Base-by-base conservation (phyloP, 1,139 yeast species). In the Pichia sp. region DNA sequence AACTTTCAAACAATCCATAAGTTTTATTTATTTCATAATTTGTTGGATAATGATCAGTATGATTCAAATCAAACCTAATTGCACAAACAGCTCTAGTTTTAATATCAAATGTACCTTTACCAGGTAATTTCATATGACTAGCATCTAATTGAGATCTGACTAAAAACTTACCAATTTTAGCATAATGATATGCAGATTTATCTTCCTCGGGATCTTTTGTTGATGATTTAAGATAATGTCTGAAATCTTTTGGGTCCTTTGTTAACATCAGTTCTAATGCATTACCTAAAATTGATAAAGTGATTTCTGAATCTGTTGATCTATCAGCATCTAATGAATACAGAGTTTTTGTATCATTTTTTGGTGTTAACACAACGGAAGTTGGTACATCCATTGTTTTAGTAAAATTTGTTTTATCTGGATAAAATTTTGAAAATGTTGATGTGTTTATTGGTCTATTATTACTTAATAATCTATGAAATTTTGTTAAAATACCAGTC, bases 71-170 rank as follows among this genome's bases (percentile, higher is more conserved):
- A 65, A 85, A 80, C 44, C 98, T 72, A 0, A 90, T 81, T 0
- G 96, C 88, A 51, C 88, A 80, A 0, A 85, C 95, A 0, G 97
- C 97, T 53, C 98, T 71, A 0, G 97, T 86, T 59, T 92, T 92
- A 50, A 92, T 71, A 66, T 92, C 98, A 71, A 92, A 92, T 0
- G 89, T 82, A 0, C 97, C 97, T 10, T 85, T 83, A 0, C 96
- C 96, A 0, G 97, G 97, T 30, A 92, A 70, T 34, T 87, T 67
- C 0, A 73, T 68, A 63, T 88, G 92, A 53, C 74, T 72, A 55
- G 97, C 89, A 66, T 92, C 98, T 52, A 92, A 72, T 65, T 92
- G 98, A 0, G 97, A 90, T 56, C 98, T 73, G 79, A 92, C 75
- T 31, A 92, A 64, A 56, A 92, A 86, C 40, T 75, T 73, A 1